phyloP scores from a whole-genome alignment of 2,329 filamentous ascomycete species.

The Magnaporthiopsis poae region DNA sequence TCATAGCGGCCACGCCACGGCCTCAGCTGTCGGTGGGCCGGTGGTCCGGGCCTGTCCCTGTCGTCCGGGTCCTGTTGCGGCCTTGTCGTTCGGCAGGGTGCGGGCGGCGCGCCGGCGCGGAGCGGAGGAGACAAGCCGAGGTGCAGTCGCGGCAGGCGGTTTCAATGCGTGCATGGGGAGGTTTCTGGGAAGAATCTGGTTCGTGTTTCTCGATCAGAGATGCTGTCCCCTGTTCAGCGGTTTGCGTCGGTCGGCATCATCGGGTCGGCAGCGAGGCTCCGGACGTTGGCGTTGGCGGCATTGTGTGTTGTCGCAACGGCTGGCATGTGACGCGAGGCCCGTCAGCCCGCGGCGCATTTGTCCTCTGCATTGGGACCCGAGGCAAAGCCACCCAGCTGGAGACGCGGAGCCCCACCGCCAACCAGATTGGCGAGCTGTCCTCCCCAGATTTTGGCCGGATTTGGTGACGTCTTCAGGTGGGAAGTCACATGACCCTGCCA shows the following conservation, averaged over 20 bases:
- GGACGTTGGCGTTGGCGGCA: background rate
- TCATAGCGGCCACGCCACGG: slow-evolving; percentile 47
- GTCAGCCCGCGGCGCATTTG: slow-evolving; percentile 1
- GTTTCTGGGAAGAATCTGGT: background rate
- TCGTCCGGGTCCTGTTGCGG: background rate
- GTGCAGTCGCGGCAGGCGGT: background rate
- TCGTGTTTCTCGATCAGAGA: background rate
- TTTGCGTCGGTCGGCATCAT: background rate
- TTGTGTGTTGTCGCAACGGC: background rate
- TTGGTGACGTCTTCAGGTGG: background rate
- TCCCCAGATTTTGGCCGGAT: background rate
- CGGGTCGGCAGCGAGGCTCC: background rate
- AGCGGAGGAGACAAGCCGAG: background rate
- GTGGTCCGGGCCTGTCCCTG: background rate
- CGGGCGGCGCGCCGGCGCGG: too few relatives aligned
- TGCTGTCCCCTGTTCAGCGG: too few relatives aligned
- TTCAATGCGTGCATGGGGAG: background rate
- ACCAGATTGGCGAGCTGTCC: background rate
- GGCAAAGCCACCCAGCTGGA: background rate
- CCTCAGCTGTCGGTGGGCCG: background rate
- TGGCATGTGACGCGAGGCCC: slow-evolving; percentile 3
- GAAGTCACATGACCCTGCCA: background rate
- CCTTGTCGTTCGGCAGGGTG: background rate
- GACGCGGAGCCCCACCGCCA: background rate
- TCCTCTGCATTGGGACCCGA: background rate